Percentiles rank a stretch among this genome's conserved stretches.
These are phyloP conservation scores for Candida alai DNA, from an alignment of 805 yeast species.

Conservation along the genomic window DNA sequence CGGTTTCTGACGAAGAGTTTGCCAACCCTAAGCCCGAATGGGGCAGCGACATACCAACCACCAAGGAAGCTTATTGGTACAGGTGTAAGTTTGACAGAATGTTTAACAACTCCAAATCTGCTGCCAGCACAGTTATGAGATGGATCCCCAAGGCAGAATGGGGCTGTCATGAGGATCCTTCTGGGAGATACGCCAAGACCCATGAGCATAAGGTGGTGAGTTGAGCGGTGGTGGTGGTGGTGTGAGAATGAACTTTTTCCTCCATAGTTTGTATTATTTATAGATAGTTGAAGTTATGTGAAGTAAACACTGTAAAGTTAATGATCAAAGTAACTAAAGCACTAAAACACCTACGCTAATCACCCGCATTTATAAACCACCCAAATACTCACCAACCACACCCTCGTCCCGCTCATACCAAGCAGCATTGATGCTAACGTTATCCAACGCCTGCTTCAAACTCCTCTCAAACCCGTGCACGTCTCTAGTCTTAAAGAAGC, in stretches of 20 bases:
- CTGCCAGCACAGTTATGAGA: constrained; percentile 96
- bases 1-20: constrained; percentile 85
- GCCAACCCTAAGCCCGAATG: constrained; percentile 90
- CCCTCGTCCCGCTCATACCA: constrained; percentile 49
- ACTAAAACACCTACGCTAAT: neutral
- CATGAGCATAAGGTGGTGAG: constrained; percentile 57
- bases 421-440: constrained; percentile 42
- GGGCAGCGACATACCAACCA: constrained; percentile 93
- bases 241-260: neutral
- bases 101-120: constrained; percentile 75
- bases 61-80: constrained; percentile 99
- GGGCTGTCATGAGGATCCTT: constrained; percentile 99
- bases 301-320: too few relatives aligned
- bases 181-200: constrained; percentile 92
- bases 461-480: constrained; percentile 53
- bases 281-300: too few relatives aligned
- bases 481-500: constrained; percentile 28
- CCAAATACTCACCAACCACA: constrained; percentile 27
- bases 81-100: constrained; percentile 92
- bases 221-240: too few relatives aligned
- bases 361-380: constrained; percentile 28
- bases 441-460: constrained; percentile 53
- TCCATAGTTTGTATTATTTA: neutral
- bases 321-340: too few relatives aligned
- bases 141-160: constrained; percentile 99